Base-by-base conservation (phyloP, 2,329 filamentous ascomycete species). In the Scedosporium aurantiacum region DNA sequence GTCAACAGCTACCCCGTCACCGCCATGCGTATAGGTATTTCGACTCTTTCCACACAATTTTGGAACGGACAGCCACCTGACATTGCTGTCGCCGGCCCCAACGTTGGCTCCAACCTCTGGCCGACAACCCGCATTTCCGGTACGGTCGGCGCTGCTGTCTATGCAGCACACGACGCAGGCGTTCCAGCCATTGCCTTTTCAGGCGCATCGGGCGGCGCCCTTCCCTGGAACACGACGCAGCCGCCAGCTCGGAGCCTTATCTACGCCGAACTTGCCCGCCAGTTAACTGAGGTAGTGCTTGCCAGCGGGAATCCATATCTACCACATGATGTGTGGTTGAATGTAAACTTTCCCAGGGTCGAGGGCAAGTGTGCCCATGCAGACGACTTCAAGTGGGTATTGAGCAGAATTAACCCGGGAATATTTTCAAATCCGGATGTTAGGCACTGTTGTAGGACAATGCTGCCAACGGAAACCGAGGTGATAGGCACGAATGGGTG, bases 1-100 rank as follows among this genome's bases (percentile, higher is more conserved):
- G 86, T 90, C 62, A 90, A 90, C 74, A 86, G 83, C 0, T 88
- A 76, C 72, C 86, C 87, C 0, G 83, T 83, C 1, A 89, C 86
- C 0, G 76, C 82, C 1, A 84, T 87, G 67, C 79, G 82, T 62
- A 80, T 82, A 69, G 86, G 86, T 41, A 82, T 89, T 68, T 73
- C 83, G 63, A 78, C 74, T 4, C 77, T 85, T 40, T 79, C 77
- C 0, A 78, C 80, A 0, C 73, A 76, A 47, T 74, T 82, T 61
- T 88, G 84, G 76, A 65, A 73, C 64, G 77, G 76, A 61, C 75
- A 74, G 4, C 68, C 70, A 1, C 79, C 85, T 0, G 85, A 88
- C 58, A 75, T 90, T 25, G 85, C 83, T n/a, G 80, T 89, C 1
- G 70, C 85, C 0, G 86, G 86, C 0, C 82, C 83, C 27, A 89